Base-by-base conservation (phyloP, 495 filamentous ascomycete species). In the Chaetomidium leptoderma region DNA sequence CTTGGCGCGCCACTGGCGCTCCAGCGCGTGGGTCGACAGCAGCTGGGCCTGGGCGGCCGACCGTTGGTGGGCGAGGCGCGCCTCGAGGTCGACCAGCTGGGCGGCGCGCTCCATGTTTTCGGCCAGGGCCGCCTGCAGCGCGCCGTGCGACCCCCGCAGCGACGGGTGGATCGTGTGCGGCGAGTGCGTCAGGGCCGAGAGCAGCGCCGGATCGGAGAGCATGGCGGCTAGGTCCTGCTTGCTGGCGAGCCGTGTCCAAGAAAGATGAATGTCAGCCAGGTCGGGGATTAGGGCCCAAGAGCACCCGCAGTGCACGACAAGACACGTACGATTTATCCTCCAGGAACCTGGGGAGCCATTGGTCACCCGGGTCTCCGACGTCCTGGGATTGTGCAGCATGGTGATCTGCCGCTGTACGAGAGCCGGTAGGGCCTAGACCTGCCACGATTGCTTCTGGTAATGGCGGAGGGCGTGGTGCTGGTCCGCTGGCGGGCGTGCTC, bases 1-100 rank as follows among this genome's bases (percentile, higher is more conserved):
- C 69, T 95, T 95, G 45, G 85, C 81, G 40, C 87, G 84, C 91
- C 93, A 97, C 56, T 87, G 83, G n/a, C 89, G 84, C 67, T 97
- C 93, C 3, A 96, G 84, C 6, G 88, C 90, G 65, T 90, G 87
- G 19, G 92, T 83, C 3, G 85, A 79, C 1, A 97, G 82, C 2
- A 98, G 83, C 48, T 91, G 87, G 2, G 86, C 83, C 69, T 97
- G 90, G 0, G 88, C 86, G 8, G 74, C 72, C 21, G 79, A 74
- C 55, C 91, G 87, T 30, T 86, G 80, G 55, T 79, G 74, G 3
- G 74, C 69, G 21, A 96, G 78, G 39, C 78, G 83, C 6, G 78
- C 66, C 64, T 88, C 84, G 2, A 84, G 76, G 9, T 80, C 74
- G 9, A 72, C 63, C 23, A 88, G 70, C 63, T 81, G 79, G 40